Evolutionary conservation across 331 rosid genomes (phyloP), one percentile per base, ranked within the genome.

Genomic region (Spiraea crenata): DNA sequence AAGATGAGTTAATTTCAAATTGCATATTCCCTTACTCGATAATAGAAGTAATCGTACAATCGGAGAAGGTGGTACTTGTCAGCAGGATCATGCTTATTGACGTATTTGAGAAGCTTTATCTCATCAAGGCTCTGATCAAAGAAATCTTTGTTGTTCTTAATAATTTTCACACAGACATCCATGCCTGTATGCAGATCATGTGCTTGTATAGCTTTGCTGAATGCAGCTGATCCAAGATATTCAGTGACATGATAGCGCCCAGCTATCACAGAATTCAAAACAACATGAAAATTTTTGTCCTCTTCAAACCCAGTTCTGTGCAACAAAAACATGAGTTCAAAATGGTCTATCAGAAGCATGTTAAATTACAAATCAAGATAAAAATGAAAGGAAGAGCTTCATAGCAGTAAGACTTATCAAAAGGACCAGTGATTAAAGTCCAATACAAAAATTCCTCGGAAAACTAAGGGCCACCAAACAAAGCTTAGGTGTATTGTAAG

Each of bases 101-200:
- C 92, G 68, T 89, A 91, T 89, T 95, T 95, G 79, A 95, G 98
- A 75, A 95, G 99, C 91, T 95, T 95, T 83, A 95, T 91, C 87
- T 95, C 99, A 71, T 95, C 99, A 77, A 95, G 97, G 77, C 98
- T 95, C 82, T 95, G 99, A 76, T 95, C 98, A 86, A 95, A 95
- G 77, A 95, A 95, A 84, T 95, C 99, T 76, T 95, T 95, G 93
- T 95, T 95, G 96, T 95, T 95, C 88, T 95, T 95, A 76, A 95
- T 95, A 73, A 95, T 91, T 85, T 95, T 95, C 71, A 95, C 88
- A 80, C 99, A 95, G 25, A 95, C 98, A 86, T 95, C 99, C 93
- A 95, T 87, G 75, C 96, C 96, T 4, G 96, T 93, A 69, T 93
- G 97, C 83, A 91, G 81, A 69, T 95, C 99, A 81, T 93, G 99